Evolutionary conservation across 2,329 filamentous ascomycete species (phyloP).

Genomic region (Botrytis galanthina): DNA sequence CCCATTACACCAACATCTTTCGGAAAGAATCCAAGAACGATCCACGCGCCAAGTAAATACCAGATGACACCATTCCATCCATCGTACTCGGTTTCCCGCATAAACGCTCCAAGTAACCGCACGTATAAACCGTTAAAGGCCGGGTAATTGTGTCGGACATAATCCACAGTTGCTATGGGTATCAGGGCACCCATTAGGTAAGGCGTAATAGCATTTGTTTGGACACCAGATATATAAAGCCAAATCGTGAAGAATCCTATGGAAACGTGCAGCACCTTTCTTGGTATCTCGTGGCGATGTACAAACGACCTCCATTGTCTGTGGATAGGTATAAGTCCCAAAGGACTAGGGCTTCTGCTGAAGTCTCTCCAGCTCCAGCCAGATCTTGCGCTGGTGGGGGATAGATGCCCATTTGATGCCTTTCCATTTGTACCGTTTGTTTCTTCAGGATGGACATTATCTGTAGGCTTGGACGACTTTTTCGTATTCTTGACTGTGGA

Average conservation of each 20-base stretch:
- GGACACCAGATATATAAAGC: slow-evolving; percentile 77
- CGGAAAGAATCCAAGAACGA: slow-evolving; percentile 80
- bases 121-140: slow-evolving; percentile 88
- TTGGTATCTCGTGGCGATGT: slow-evolving; percentile 94
- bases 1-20: slow-evolving; percentile 92
- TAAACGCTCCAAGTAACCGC: slow-evolving; percentile 77
- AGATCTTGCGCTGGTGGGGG: slow-evolving; percentile 57
- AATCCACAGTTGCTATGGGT: slow-evolving; percentile 79
- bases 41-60: slow-evolving; percentile 89
- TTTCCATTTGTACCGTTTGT: slow-evolving; percentile 24
- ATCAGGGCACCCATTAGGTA: slow-evolving; percentile 77
- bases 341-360: slow-evolving; percentile 85
- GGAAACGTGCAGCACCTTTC: slow-evolving; percentile 89
- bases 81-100: slow-evolving; percentile 93
- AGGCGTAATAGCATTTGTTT: slow-evolving; percentile 75
- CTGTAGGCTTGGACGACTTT: slow-evolving; percentile 45
- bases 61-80: slow-evolving; percentile 97
- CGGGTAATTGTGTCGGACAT: slow-evolving; percentile 77
- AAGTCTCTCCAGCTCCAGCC: slow-evolving; percentile 83
- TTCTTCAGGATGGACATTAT: slow-evolving; percentile 35
- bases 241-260: slow-evolving; percentile 92
- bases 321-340: slow-evolving; percentile 94
- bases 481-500: slow-evolving; percentile 43
- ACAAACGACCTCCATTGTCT: slow-evolving; percentile 87
- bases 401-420: slow-evolving; percentile 64